Evolutionary conservation across 495 filamentous ascomycete genomes (phyloP).

Genomic region (Aspergillus olivimuriae): DNA sequence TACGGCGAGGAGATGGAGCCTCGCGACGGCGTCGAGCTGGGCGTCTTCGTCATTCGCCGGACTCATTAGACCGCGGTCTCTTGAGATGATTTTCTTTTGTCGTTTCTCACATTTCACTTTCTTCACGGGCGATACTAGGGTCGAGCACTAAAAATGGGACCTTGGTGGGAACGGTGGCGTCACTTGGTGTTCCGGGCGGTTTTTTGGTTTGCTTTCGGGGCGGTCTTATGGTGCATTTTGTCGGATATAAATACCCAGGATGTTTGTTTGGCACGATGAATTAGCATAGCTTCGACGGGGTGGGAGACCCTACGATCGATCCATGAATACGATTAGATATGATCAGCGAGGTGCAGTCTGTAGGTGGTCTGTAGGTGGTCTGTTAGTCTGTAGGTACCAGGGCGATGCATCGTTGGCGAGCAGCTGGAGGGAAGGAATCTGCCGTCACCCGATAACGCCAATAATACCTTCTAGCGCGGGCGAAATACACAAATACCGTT

Average conservation of each 20-base stretch:
- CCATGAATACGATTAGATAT: slow-evolving; percentile 6
- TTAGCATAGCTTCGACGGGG: slow-evolving; percentile 12
- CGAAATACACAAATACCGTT: background rate
- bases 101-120: background rate
- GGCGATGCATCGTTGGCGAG: too few relatives aligned
- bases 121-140: too few relatives aligned
- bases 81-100: slow-evolving; percentile 16
- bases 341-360: too few relatives aligned
- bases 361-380: too few relatives aligned
- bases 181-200: too few relatives aligned
- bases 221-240: slow-evolving; percentile 6
- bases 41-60: slow-evolving; percentile 56
- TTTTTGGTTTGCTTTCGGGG: slow-evolving; percentile 18
- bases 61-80: slow-evolving; percentile 24
- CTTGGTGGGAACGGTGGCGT: too few relatives aligned
- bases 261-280: slow-evolving; percentile 25
- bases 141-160: too few relatives aligned
- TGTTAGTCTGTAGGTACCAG: too few relatives aligned
- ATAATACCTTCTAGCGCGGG: too few relatives aligned
- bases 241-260: slow-evolving; percentile 33
- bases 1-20: slow-evolving; percentile 40
- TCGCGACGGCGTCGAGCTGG: slow-evolving; percentile 51
- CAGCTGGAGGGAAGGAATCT: too few relatives aligned
- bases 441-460: too few relatives aligned
- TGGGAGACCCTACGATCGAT: slow-evolving; percentile 14